These are phyloP conservation scores for Zangia roseola DNA, from an alignment of 768 basidiomycete species.

Conservation along the genomic window DNA sequence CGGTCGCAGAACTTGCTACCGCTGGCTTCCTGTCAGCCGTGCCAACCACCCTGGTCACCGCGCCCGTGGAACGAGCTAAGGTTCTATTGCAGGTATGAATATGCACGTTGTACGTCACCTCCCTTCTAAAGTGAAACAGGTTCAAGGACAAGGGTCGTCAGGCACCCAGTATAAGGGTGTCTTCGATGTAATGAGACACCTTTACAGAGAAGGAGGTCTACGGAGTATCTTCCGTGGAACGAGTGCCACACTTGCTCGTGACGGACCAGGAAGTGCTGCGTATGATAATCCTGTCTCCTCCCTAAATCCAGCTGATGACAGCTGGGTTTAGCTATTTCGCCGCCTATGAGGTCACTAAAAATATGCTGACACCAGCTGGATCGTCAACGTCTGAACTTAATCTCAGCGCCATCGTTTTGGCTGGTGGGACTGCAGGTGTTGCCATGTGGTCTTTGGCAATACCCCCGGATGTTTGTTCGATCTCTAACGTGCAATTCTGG, in stretches of 20 bases:
- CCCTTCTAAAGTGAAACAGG: constrained; percentile 41
- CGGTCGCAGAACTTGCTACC: constrained; percentile 76
- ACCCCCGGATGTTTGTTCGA: constrained; percentile 81
- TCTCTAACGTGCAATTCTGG: not conserved
- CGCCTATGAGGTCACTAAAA: constrained; percentile 93
- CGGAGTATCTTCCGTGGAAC: constrained; percentile 92
- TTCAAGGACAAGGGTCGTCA: constrained; percentile 82
- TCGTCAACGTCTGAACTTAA: constrained; percentile 80
- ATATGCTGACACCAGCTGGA: constrained; percentile 75
- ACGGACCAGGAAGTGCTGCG: constrained; percentile 97
- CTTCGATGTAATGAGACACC: constrained; percentile 81
- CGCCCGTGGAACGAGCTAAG: constrained; percentile 95
- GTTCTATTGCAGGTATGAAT: constrained; percentile 80
- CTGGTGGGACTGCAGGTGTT: constrained; percentile 92
- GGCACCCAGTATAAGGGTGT: constrained; percentile 85
- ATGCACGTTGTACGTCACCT: not conserved
- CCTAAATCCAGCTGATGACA: constrained; percentile 6
- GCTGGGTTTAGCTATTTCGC: constrained; percentile 78
- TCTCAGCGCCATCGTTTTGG: constrained; percentile 81
- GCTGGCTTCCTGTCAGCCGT: constrained; percentile 95
- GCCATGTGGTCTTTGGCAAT: constrained; percentile 99
- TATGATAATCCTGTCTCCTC: constrained; percentile 41
- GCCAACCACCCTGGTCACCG: constrained; percentile 89
- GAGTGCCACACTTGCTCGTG: constrained; percentile 88
- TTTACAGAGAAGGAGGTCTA: constrained; percentile 93